Base-by-base conservation (phyloP, 2,329 filamentous ascomycete species). In the Clathrospora elynae region DNA sequence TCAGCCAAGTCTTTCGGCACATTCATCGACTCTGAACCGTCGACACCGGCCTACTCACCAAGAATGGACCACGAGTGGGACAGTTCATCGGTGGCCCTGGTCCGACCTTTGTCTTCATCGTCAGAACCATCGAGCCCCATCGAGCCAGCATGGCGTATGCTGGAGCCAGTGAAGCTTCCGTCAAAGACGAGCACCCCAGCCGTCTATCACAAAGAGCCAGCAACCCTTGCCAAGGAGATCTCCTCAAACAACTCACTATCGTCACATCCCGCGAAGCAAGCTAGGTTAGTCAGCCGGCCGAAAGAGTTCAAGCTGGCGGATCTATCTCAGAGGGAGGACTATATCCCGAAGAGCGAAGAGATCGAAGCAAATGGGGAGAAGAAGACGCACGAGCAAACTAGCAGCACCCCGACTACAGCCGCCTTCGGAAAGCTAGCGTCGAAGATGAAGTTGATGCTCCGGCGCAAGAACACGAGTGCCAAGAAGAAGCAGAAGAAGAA, bases 1-100 rank as follows among this genome's bases (percentile, higher is more conserved):
- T 68, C 66, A 9, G 66, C 64, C 5, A 62, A 53, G 37, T 67
- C 62, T 5, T 66, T 70, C 26, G 60, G 61, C 25, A 70, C 67
- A 1, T 61, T 68, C 34, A 69, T 68, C 46, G 67, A 68, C 37
- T 68, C 66, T 2, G 65, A 61, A 17, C 65, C 67, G n/a, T 68
- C 65, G 6, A 67, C 66, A n/a, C 66, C 66, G 30, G 64, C 65
- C 6, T 66, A 60, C 33, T 68, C 65, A 20, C 66, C 66, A 24
- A 53, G 64, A 7, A 49, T 55, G 40, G 48, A 50, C 24, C 51
- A 55, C 11, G 53, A 54, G 12, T 67, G 62, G 62, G 55, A 64
- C 13, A 43, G 46, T 20, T 67, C 64, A 2, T 59, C 60, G 2
- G 35, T 66, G 4, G 50, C 62, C 2, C 40, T 68, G 13, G 49